Conservation (phyloP, 2,329 filamentous ascomycete species). For the Calonectria henricotiae region DNA sequence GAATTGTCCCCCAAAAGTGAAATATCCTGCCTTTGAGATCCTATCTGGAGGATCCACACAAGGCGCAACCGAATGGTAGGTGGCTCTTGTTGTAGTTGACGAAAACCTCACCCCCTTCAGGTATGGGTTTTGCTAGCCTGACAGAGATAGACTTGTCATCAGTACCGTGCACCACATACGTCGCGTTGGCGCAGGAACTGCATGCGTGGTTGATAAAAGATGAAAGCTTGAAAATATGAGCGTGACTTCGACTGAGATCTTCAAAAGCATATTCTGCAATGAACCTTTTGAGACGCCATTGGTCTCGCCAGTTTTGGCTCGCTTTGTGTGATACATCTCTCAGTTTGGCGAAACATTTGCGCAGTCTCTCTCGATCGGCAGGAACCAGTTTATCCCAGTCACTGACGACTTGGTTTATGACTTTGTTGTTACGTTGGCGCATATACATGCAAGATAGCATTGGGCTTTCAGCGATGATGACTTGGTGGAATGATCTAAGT, state of each 20-base stretch:
- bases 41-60: conserved; percentile 39
- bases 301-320: conserved; percentile 5
- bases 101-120: conserved; percentile 56
- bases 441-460: conserved; percentile 41
- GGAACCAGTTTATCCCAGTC: conserved; percentile 42
- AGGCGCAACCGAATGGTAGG: conserved; percentile 52
- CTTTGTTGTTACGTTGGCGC: conserved; percentile 26
- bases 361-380: conserved; percentile 17
- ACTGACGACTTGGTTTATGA: not conserved
- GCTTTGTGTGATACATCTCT: conserved; percentile 23
- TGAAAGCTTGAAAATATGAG: conserved; percentile 44
- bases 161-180: conserved; percentile 32
- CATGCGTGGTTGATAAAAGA: conserved; percentile 58
- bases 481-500: conserved; percentile 21
- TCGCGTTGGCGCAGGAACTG: conserved; percentile 50
- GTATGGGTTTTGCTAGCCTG: conserved; percentile 41
- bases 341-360: conserved; percentile 38
- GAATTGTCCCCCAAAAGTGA: not conserved
- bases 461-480: conserved; percentile 46
- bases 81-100: conserved; percentile 57
- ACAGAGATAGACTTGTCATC: conserved; percentile 46
- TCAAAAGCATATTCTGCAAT: conserved; percentile 51
- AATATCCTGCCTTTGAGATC: not conserved
- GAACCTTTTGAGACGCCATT: conserved; percentile 45
- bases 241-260: conserved; percentile 29